These are phyloP conservation scores for Parietichytrium sp. DNA, from an alignment of 108 stramenopile species.

Conservation along the genomic window DNA sequence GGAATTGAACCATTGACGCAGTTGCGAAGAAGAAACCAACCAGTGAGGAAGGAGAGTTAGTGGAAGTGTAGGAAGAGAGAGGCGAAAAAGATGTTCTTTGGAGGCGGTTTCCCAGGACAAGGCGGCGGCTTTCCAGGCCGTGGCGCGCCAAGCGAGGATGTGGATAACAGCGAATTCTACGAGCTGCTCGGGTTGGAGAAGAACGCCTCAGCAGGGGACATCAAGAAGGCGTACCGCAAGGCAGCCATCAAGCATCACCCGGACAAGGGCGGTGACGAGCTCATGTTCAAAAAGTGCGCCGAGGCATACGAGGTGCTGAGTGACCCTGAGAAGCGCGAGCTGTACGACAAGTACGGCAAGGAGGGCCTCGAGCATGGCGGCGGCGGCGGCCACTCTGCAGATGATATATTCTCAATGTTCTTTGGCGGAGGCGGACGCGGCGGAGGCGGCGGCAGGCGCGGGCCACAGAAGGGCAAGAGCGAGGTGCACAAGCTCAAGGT, in stretches of 20 bases:
- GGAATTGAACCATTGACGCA: too few relatives aligned
- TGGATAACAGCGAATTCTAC: constrained; percentile 49
- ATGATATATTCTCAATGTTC: constrained; percentile 65
- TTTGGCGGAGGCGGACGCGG: constrained; percentile 48
- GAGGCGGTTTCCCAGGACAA: constrained; percentile 27
- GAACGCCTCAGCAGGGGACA: constrained; percentile 53
- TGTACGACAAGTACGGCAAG: constrained; percentile 93
- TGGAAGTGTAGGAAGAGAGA: too few relatives aligned
- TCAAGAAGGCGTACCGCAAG: constrained; percentile 63
- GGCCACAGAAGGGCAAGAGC: constrained; percentile 56
- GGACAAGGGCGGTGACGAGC: constrained; percentile 63
- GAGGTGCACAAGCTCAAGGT: constrained; percentile 69
- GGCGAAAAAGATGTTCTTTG: constrained; percentile 5
- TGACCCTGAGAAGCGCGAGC: constrained; percentile 85
- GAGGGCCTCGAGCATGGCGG: constrained; percentile 94
- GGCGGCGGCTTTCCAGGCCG: constrained; percentile 22
- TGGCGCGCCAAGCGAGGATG: constrained; percentile 1
- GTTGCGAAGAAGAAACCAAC: too few relatives aligned
- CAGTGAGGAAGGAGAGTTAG: too few relatives aligned
- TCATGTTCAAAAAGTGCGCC: constrained; percentile 88
- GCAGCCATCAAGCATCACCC: constrained; percentile 65
- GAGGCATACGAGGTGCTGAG: constrained; percentile 92
- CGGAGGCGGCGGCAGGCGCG: constrained; percentile 43
- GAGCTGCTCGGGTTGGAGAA: constrained; percentile 53
- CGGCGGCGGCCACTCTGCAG: constrained; percentile 56